A percentile compares a stretch with the other conserved stretches of the same genome.
Evolutionary conservation across 2,329 filamentous ascomycete species (phyloP).

Genomic region (Arachnomyces sp.): DNA sequence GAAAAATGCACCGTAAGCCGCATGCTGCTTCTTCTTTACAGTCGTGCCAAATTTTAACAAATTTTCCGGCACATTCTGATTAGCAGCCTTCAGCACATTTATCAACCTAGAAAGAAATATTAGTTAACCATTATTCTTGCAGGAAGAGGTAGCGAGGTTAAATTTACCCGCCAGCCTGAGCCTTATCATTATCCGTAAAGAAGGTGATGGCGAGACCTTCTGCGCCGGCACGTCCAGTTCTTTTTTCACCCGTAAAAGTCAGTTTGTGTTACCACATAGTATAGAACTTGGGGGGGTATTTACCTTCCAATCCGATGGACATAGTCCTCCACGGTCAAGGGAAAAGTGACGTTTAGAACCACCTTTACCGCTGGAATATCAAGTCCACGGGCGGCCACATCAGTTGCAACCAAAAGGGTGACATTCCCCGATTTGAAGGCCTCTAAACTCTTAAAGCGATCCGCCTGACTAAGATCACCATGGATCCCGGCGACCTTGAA

Average conservation of each 20-base stretch:
- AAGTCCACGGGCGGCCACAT: conserved; percentile 86
- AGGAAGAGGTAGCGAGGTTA: conserved; percentile 5
- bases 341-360: conserved; percentile 92
- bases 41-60: conserved; percentile 94
- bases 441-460: conserved; percentile 76
- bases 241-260: conserved; percentile 19
- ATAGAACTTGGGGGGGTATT: conserved; percentile 8
- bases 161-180: conserved; percentile 78
- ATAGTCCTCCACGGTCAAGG: conserved; percentile 91
- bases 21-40: conserved; percentile 97
- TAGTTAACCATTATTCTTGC: conserved; percentile 10
- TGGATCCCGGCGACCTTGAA: conserved; percentile 86
- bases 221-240: conserved; percentile 88
- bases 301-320: conserved; percentile 81
- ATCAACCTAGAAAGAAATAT: conserved; percentile 54
- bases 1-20: conserved; percentile 90
- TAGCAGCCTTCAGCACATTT: conserved; percentile 89
- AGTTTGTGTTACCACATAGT: conserved; percentile 11
- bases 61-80: conserved; percentile 81
- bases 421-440: conserved; percentile 82
- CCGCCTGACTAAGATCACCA: conserved; percentile 81
- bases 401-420: conserved; percentile 82
- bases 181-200: conserved; percentile 93
- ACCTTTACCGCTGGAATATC: conserved; percentile 94
- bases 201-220: conserved; percentile 82